Percentiles rank a stretch among this genome's conserved stretches.
phyloP scores from a whole-genome alignment of 306 rosid species.

The Corylus americana region DNA sequence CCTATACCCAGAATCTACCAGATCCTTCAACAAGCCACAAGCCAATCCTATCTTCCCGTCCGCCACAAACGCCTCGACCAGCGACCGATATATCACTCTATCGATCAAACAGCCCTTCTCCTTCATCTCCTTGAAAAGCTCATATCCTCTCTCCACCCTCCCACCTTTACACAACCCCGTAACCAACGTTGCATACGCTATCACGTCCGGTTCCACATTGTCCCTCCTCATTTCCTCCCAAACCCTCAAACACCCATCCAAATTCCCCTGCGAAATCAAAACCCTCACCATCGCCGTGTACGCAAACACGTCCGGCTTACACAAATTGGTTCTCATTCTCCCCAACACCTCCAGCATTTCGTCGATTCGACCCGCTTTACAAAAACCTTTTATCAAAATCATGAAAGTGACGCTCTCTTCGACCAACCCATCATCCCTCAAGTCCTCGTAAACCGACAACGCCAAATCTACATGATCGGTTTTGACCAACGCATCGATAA shows the following conservation, averaged over 20 bases:
- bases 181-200: slow-evolving; percentile 77
- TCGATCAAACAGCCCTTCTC: slow-evolving; percentile 66
- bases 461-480: slow-evolving; percentile 65
- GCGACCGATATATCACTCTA: slow-evolving; percentile 62
- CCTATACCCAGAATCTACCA: slow-evolving; percentile 69
- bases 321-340: slow-evolving; percentile 64
- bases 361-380: slow-evolving; percentile 58
- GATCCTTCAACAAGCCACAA: slow-evolving; percentile 73
- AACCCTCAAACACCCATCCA: slow-evolving; percentile 67
- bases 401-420: slow-evolving; percentile 81
- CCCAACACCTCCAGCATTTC: slow-evolving; percentile 65
- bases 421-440: slow-evolving; percentile 57
- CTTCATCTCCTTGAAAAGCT: slow-evolving; percentile 83
- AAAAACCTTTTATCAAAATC: slow-evolving; percentile 77
- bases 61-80: slow-evolving; percentile 70
- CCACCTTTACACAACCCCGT: slow-evolving; percentile 58
- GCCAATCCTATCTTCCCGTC: slow-evolving; percentile 55
- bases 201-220: slow-evolving; percentile 55
- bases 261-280: slow-evolving; percentile 52
- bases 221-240: slow-evolving; percentile 86
- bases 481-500: slow-evolving; percentile 72
- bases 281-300: slow-evolving; percentile 68
- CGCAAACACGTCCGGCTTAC: slow-evolving; percentile 83
- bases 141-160: slow-evolving; percentile 56
- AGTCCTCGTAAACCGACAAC: slow-evolving; percentile 61